Percentiles rank a stretch among this genome's conserved stretches.
phyloP scores from a whole-genome alignment of 768 basidiomycete genomes.

The Podaxis sp. region DNA sequence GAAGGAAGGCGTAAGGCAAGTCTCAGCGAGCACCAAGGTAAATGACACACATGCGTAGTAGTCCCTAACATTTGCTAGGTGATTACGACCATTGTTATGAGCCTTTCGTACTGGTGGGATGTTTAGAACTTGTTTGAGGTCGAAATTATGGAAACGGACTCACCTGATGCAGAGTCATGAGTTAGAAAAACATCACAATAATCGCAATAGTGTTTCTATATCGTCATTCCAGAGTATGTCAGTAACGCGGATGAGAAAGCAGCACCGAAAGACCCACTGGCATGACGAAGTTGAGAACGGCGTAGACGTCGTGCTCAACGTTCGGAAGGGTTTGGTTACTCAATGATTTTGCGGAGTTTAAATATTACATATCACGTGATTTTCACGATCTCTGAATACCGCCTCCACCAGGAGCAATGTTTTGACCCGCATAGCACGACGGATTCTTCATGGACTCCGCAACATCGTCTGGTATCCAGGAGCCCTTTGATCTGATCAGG shows the following conservation, averaged over 20 bases:
- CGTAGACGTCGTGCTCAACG: slow-evolving; percentile 5
- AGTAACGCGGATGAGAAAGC: neutral
- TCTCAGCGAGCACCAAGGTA: neutral
- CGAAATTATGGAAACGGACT: slow-evolving; percentile 18
- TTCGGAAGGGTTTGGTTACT: neutral
- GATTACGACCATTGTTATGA: slow-evolving; percentile 97
- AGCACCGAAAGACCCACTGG: slow-evolving; percentile 47
- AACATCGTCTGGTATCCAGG: slow-evolving; percentile 72
- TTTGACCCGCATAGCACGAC: neutral
- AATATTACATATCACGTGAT: slow-evolving; percentile 23
- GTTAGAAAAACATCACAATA: slow-evolving; percentile 94
- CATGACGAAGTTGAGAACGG: slow-evolving; percentile 40
- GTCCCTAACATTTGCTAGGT: slow-evolving; percentile 93
- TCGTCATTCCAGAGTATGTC: slow-evolving; percentile 10
- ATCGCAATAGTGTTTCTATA: slow-evolving; percentile 90
- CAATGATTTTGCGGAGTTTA: slow-evolving; percentile 23
- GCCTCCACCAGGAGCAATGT: neutral
- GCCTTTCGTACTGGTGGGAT: slow-evolving; percentile 81
- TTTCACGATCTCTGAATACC: neutral
- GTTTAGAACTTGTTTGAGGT: slow-evolving; percentile 8
- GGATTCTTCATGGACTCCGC: slow-evolving; percentile 58
- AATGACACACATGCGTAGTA: slow-evolving; percentile 84
- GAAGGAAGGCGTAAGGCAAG: slow-evolving; percentile 6
- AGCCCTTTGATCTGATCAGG: slow-evolving; percentile 96
- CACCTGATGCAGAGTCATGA: slow-evolving; percentile 91